Percentiles rank a stretch among this genome's conserved stretches.
Conservation (phyloP, 345 rosid genomes). For the Salix dunnii region DNA sequence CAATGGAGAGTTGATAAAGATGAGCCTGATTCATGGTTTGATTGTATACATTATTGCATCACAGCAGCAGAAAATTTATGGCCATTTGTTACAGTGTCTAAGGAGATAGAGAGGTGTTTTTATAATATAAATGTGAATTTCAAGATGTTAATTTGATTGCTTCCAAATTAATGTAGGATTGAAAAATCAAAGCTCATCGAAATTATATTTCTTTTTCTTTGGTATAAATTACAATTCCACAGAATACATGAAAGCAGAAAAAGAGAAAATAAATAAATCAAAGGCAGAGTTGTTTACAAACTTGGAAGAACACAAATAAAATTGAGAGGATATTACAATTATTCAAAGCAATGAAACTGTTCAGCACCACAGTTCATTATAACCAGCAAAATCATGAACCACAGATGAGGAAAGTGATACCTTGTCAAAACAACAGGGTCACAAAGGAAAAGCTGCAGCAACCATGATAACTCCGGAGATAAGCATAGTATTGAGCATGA, state of each 20-base stretch:
- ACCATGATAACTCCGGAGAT: neutral
- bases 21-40: too few relatives aligned
- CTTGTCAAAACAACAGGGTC: neutral
- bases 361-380: neutral
- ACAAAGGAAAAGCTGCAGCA: neutral
- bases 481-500: neutral
- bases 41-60: neutral
- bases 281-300: neutral
- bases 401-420: neutral
- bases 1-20: too few relatives aligned
- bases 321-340: neutral
- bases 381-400: neutral
- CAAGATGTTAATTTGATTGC: neutral
- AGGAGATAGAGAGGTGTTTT: neutral
- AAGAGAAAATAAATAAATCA: neutral
- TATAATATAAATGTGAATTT: too few relatives aligned
- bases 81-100: neutral
- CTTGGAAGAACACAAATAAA: neutral
- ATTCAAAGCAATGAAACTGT: neutral
- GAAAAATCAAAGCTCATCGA: neutral
- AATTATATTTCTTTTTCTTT: too few relatives aligned
- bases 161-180: neutral
- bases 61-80: neutral
- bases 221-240: neutral
- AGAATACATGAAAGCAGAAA: neutral